Evolutionary conservation across 2,329 filamentous ascomycete genomes (phyloP), one percentile per base, ranked within the genome.

Genomic region (Sarocladium strictum): DNA sequence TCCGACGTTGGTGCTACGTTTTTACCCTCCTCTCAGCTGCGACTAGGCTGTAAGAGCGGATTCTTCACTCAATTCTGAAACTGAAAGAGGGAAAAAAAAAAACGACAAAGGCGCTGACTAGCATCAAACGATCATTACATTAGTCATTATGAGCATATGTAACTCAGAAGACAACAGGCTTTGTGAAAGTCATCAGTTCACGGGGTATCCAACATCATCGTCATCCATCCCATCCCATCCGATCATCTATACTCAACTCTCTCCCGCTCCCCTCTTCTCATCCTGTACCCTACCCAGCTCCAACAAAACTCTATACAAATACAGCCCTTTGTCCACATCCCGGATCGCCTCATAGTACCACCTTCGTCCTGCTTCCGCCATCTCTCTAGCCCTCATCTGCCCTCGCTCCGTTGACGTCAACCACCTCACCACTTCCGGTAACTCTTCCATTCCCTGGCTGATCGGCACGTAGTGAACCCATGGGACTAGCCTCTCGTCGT

Each of bases 381-480:
- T 77, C 26, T 70, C 65, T 26, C 67, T 65, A 0, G 79, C 83
- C 55, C 72, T 68, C 21, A 57, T 56, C 58, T 76, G 73, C 0
- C 84, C 85, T 3, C 69, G 63, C 3, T 67, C 64, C 0, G 72
- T 74, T 0, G 69, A 66, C 1, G 72, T 71, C 4, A 83, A 65
- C 56, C 72, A 81, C 0, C 60, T 59, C 1, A 82, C 67, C 35
- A 80, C 58, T 60, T 82, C 80, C 0, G 78, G 76, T 2, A 83
- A 59, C 63, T 83, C 79, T 2, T 72, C 69, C 61, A 79, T 65
- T 5, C 71, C 65, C 57, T 74, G 65, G 47, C 75, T 79, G 0
- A 83, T 68, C 0, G 80, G 80, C 0, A 83, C 62, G 54, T 81
- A 83, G 57, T 84, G 80, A 3, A 78, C 66, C 80, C 80, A 83